Conservation (phyloP, 2,329 filamentous ascomycete species). For the Sporothrix variecibatus region DNA sequence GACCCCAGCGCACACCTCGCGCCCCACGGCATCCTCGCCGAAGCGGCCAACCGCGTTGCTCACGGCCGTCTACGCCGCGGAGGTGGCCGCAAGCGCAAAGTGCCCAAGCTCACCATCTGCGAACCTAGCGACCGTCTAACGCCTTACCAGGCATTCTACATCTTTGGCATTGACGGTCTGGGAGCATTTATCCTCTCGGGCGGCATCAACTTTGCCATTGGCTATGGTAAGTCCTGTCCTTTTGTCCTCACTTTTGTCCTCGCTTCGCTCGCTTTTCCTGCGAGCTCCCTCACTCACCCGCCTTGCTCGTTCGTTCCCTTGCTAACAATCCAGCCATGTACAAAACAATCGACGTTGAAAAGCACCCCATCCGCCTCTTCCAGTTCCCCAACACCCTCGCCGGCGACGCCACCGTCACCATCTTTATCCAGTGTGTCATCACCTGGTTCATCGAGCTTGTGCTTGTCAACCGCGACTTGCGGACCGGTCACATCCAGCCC, state of each 20-base stretch:
- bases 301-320: not conserved
- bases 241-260: not conserved
- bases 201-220: slow-evolving; percentile 55
- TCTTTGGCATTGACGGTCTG: slow-evolving; percentile 51
- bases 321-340: slow-evolving; percentile 49
- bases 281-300: not conserved
- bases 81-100: slow-evolving; percentile 16
- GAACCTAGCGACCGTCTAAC: slow-evolving; percentile 46
- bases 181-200: slow-evolving; percentile 51
- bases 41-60: slow-evolving; percentile 27
- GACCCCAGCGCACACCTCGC: slow-evolving; percentile 10
- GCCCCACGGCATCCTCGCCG: slow-evolving; percentile 28
- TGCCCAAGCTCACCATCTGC: slow-evolving; percentile 30
- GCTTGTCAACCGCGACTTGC: slow-evolving; percentile 52
- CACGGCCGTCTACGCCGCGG: not conserved
- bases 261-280: not conserved
- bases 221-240: slow-evolving; percentile 46
- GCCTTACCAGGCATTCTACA: slow-evolving; percentile 50
- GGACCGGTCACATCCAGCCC: slow-evolving; percentile 47
- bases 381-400: slow-evolving; percentile 54
- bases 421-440: slow-evolving; percentile 52
- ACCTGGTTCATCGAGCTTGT: slow-evolving; percentile 54
- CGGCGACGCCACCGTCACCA: slow-evolving; percentile 53
- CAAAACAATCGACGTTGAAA: slow-evolving; percentile 40
- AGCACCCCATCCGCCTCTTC: slow-evolving; percentile 50